Percentiles rank a stretch among this genome's conserved stretches.
Evolutionary conservation across 768 basidiomycete genomes (phyloP).

Genomic region (Pholiota microspora): DNA sequence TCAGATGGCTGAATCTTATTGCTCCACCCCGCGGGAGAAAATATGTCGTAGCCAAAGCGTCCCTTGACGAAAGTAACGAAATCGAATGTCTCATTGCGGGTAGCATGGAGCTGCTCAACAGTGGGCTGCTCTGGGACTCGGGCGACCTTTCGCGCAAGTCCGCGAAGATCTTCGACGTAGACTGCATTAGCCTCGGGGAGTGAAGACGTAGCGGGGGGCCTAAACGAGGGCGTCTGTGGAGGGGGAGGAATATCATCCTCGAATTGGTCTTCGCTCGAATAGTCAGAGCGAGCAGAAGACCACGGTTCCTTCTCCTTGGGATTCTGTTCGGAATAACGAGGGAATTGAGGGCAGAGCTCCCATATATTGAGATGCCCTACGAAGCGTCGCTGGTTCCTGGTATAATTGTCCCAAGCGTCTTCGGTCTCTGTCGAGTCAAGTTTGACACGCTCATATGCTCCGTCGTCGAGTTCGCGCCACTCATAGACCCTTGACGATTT

Average conservation of each 20-base stretch:
- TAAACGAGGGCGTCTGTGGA: background rate
- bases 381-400: background rate
- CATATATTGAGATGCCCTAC: background rate
- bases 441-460: background rate
- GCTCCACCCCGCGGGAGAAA: background rate
- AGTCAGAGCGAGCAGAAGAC: background rate
- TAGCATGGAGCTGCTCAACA: background rate
- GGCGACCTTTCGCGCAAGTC: background rate
- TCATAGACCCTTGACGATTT: background rate
- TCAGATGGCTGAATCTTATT: background rate
- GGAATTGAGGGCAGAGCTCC: background rate
- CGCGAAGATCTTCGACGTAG: background rate
- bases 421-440: background rate
- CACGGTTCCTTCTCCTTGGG: background rate
- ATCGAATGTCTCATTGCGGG: background rate
- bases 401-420: background rate
- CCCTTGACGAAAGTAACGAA: background rate
- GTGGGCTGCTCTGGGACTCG: background rate
- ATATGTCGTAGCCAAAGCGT: slow-evolving; percentile 1
- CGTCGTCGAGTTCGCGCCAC: background rate
- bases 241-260: background rate
- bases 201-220: too few relatives aligned
- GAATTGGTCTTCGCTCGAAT: background rate
- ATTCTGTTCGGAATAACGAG: background rate
- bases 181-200: background rate